Base-by-base conservation (phyloP, 2,329 filamentous ascomycete genomes). In the Aspergillus jensenii region DNA sequence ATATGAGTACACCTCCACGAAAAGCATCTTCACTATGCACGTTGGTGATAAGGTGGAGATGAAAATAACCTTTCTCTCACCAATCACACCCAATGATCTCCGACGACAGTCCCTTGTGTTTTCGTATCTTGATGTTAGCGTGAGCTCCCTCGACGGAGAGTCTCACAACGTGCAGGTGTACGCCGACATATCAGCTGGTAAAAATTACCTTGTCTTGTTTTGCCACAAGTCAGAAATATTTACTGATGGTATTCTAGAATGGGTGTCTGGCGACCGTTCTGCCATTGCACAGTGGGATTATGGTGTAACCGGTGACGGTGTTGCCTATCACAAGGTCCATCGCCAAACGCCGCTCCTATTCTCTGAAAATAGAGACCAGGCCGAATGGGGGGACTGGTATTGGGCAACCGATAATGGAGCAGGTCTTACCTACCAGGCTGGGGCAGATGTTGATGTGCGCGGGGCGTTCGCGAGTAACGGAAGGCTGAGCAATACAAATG, bases 1-100 rank as follows among this genome's bases (percentile, higher is more conserved):
- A 0, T 86, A 86, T 68, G 81, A 86, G 57, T 91, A 91, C 70
- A 91, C 89, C 0, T 88, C 89, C 0, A 91, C 89, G 4, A 82
- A 81, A 68, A 90, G 87, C 65, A 84, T 84, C 23, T 92, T 91
- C 70, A 85, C 81, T 8, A 85, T 90, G 76, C 79, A 86, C 61
- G 85, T 88, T 14, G 85, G 72, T 39, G 80, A 80, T 27, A 81
- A 82, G 59, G 79, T 92, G 7, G 75, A 82, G 55, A 78, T 93
- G 78, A 89, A 82, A 17, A 81, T 88, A 53, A 89, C 84, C 0
- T 93, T 92, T 67, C 71, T 91, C 47, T 90, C 88, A 0, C 88
- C 89, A 0, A 79, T 92, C 15, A 88, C 83, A 17, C 85, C 88
- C 0, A 75, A 84, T 31, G 89, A 92, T 66, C 71, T 89, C 19